Base-by-base conservation (phyloP, 176 grass and related monocot genomes). In the Aegilops sharonensis region DNA sequence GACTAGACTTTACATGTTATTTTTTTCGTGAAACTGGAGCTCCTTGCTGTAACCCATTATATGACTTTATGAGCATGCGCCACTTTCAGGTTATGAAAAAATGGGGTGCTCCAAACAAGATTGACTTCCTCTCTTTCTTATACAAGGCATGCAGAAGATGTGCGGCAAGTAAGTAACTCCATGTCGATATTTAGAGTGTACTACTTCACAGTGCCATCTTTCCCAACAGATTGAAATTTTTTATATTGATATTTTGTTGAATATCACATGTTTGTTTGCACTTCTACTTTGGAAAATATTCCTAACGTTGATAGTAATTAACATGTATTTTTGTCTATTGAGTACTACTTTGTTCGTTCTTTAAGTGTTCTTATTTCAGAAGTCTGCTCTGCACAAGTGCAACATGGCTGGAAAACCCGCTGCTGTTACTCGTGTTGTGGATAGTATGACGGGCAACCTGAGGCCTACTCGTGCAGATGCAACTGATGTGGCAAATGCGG, bases 401-500 rank as follows among this genome's bases (percentile, higher is more conserved):
- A 99, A 99, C 85, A 89, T 12, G 42, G 42, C 11, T 12, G 42
- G 42, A 45, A 45, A 45, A 3, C 42, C 42, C 12, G 0, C 89
- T 86, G 92, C 93, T 78, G 68, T 99, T 72, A 99, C 97, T 79
- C 89, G 94, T 90, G 97, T 99, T 4, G 97, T 99, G 76, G 94
- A 99, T 83, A 99, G 97, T 82, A 99, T 99, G 97, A 96, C 92
- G 69, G 92, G 94, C 77, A 99, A 99, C 85, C 90, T 99, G 50
- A 92, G 97, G 83, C 97, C 97, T 57, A 96, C 94, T 67, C 92
- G 94, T 62, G 94, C 90, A 0, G 97, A 99, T 66, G 97, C 97
- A 81, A 99, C 97, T 25, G 97, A 99, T 92, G 97, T 99, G 68
- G 97, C 97, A 39, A 96, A 99, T 77, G 94, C 92, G 23, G 92